Percentiles rank a stretch among this genome's conserved stretches.
phyloP scores from a whole-genome alignment of 306 rosid genomes.

The Lablab purpureus region DNA sequence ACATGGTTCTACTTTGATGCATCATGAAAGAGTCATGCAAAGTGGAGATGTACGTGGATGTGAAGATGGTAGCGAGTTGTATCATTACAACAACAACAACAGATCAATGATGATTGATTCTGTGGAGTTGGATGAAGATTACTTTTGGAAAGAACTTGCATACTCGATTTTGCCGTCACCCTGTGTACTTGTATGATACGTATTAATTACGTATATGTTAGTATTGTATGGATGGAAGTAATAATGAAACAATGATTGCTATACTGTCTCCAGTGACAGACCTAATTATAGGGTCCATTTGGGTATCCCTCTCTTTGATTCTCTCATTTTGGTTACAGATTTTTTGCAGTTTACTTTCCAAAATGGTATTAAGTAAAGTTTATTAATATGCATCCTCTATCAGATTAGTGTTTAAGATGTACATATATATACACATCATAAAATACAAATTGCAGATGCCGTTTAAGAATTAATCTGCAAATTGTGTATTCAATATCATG shows the following conservation, averaged over 20 bases:
- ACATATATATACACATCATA: no score
- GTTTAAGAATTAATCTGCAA: background rate
- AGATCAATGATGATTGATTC: background rate
- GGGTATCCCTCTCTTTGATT: background rate
- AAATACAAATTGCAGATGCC: background rate
- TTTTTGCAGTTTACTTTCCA: no score
- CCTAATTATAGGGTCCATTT: background rate
- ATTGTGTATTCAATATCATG: background rate
- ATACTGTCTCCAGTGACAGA: background rate
- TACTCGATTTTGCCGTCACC: slow-evolving; percentile 26
- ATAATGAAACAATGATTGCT: background rate
- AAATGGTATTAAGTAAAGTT: no score
- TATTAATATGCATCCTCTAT: no score
- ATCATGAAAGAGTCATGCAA: background rate
- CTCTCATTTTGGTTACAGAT: background rate
- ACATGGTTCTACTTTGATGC: background rate
- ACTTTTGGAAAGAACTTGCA: slow-evolving; percentile 45
- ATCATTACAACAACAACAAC: background rate
- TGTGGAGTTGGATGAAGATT: slow-evolving; percentile 38
- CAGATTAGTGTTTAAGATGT: background rate
- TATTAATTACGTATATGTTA: background rate
- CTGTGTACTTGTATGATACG: slow-evolving; percentile 6
- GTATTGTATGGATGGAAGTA: background rate
- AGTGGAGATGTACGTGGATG: background rate
- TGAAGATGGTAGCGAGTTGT: background rate